Conservation (phyloP, 208 protist genomes). For the Strigomonas galati region DNA sequence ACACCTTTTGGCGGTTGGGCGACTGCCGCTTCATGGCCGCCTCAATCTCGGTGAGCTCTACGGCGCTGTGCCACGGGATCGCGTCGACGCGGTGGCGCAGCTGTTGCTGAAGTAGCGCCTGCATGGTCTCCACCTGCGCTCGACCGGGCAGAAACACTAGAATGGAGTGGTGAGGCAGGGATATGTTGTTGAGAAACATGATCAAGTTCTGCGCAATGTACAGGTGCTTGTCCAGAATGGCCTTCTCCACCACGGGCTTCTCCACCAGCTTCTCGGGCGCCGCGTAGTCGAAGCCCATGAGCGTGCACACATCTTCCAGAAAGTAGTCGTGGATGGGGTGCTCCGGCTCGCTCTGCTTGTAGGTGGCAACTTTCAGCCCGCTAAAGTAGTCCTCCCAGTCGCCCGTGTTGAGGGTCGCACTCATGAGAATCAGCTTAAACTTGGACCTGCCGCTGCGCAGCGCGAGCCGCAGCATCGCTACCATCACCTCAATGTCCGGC, state of each 20-base stretch:
- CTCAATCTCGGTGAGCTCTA: constrained; percentile 87
- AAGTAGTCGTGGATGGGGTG: constrained; percentile 87
- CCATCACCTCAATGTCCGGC: constrained; percentile 91
- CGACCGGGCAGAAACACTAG: constrained; percentile 94
- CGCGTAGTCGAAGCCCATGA: constrained; percentile 60
- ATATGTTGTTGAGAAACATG: constrained; percentile 50
- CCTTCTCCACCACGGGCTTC: constrained; percentile 41
- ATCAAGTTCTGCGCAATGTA: constrained; percentile 64
- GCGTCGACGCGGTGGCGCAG: constrained; percentile 61
- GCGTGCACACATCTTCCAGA: constrained; percentile 68
- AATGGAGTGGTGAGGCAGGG: constrained; percentile 64
- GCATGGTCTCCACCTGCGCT: constrained; percentile 58
- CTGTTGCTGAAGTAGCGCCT: constrained; percentile 44
- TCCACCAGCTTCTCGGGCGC: constrained; percentile 26
- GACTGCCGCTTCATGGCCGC: constrained; percentile 80
- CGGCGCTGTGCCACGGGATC: constrained; percentile 80
- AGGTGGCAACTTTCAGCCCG: constrained; percentile 65
- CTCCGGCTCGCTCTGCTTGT: constrained; percentile 69
- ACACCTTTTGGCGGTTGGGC: constrained; percentile 84
- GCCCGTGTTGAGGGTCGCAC: constrained; percentile 86
- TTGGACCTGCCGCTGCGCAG: constrained; percentile 37
- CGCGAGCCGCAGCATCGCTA: constrained; percentile 83
- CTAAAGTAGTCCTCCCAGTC: constrained; percentile 88
- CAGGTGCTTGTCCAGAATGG: constrained; percentile 57
- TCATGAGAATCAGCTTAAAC: constrained; percentile 88